Base-by-base conservation (phyloP, 768 basidiomycete genomes). In the Phaeolepiota aurea region DNA sequence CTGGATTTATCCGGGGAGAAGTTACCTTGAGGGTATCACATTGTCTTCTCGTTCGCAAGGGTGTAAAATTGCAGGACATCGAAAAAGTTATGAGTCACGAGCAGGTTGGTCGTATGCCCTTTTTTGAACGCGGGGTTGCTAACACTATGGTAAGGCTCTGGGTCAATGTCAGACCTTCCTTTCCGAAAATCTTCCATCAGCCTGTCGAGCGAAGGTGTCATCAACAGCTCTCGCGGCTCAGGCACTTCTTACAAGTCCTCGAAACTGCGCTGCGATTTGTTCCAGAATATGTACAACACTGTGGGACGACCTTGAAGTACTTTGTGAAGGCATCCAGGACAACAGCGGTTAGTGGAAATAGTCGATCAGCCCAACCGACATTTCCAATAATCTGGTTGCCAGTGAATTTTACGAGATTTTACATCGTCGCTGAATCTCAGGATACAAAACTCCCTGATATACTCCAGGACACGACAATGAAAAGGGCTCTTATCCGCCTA, bases 141-240 rank as follows among this genome's bases (percentile, higher is more conserved):
- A n/a, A 38, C 15, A 19, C 7, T 35, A 35, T 35, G 7, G 25
- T 2, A 45, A 88, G 86, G 86, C 86, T 11, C 58, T 89, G 18
- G 87, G 87, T 12, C 87, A 90, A 58, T 90, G 87, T 56, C 66
- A 64, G n/a, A 61, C 53, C 13, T 89, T 83, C 59, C 57, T 89
- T 14, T 50, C 60, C 10, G 51, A 58, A 38, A 54, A 74, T 32
- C 56, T 89, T 15, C 79, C 86, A 1, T 47, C 50, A 15, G 80
- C 72, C 3, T 54, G 63, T 1, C 55, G 71, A 20, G 64, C 79
- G 38, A 77, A 72, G 50, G 77, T 71, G n/a, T 51, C 76, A 4
- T 90, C 87, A 4, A 90, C 87, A 4, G 84, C 84, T 0, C 69
- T 69, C 3, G 87, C 87, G 7, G 87, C 86, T 1, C 65, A 69